Evolutionary conservation across 495 filamentous ascomycete genomes (phyloP).

Genomic region (Daldinia grandis): DNA sequence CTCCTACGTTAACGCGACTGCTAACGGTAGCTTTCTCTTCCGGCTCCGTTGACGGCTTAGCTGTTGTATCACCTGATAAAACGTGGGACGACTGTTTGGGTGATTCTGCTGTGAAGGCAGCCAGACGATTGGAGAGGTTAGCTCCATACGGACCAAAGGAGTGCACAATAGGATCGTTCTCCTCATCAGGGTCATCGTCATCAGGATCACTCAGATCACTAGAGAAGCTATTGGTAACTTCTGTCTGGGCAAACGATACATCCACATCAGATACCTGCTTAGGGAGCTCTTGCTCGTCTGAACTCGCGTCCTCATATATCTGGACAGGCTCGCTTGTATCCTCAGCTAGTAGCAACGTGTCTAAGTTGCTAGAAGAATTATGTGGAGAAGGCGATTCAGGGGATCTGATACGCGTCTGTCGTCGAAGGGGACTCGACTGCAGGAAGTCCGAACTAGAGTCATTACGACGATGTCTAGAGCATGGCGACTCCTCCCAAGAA

Average conservation of each 20-base stretch:
- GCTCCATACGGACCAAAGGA: conserved; percentile 90
- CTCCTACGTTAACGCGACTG: conserved; percentile 32
- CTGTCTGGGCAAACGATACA: conserved; percentile 46
- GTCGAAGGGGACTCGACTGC: conserved; percentile 72
- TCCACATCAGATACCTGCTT: conserved; percentile 25
- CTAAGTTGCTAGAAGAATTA: conserved; percentile 45
- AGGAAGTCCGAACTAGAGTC: conserved; percentile 47
- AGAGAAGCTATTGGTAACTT: conserved; percentile 55
- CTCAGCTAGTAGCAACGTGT: conserved; percentile 44
- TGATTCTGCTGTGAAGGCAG: conserved; percentile 72
- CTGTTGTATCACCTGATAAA: conserved; percentile 40
- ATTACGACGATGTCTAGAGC: conserved; percentile 46
- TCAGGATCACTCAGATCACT: conserved; percentile 71
- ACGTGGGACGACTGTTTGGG: conserved; percentile 55
- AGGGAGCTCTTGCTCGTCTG: conserved; percentile 55
- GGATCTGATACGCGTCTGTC: conserved; percentile 67
- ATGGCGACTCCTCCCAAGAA: conserved; percentile 71
- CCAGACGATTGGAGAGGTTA: conserved; percentile 79
- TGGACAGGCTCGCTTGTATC: conserved; percentile 51
- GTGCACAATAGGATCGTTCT: conserved; percentile 89
- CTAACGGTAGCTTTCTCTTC: conserved; percentile 31
- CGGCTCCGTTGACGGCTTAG: conserved; percentile 41
- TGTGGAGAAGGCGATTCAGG: conserved; percentile 78
- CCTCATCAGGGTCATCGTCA: conserved; percentile 84
- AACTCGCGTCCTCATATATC: conserved; percentile 67